These are phyloP conservation scores for Apiospora hydei DNA, from an alignment of 2,329 filamentous ascomycete genomes.

Conservation along the genomic window DNA sequence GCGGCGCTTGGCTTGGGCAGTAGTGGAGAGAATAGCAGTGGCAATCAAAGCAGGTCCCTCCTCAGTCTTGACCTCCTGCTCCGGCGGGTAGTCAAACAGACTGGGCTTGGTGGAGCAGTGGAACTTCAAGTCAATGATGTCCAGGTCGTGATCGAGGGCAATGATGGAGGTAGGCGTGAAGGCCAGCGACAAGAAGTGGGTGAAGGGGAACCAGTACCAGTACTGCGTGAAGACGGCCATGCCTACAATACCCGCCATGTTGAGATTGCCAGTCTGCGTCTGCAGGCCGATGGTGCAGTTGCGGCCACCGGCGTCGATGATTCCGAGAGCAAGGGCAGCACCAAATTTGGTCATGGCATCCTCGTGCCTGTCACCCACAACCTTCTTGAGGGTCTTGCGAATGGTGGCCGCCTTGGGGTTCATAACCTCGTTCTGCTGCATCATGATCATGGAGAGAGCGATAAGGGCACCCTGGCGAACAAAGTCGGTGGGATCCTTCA, in stretches of 20 bases:
- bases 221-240: conserved; percentile 99
- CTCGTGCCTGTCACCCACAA: conserved; percentile 92
- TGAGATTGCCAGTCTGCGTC: conserved; percentile 96
- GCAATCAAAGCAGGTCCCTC: conserved; percentile 94
- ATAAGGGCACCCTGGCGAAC: conserved; percentile 96
- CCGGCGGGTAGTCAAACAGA: conserved; percentile 96
- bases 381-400: conserved; percentile 92
- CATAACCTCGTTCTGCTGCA: conserved; percentile 99
- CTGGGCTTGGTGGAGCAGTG: conserved; percentile 94
- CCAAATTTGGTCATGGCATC: conserved; percentile 99
- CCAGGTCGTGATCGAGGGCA: conserved; percentile 89
- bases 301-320: conserved; percentile 95
- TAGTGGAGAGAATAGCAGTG: conserved; percentile 94
- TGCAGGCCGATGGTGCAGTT: conserved; percentile 99
- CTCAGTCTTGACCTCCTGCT: conserved; percentile 93
- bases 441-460: conserved; percentile 94
- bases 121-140: conserved; percentile 94
- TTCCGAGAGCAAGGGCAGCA: conserved; percentile 90
- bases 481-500: conserved; percentile 98
- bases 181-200: conserved; percentile 93
- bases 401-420: conserved; percentile 94
- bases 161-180: conserved; percentile 98
- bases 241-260: conserved; percentile 97
- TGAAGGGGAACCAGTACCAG: conserved; percentile 99
- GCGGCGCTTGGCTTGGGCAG: conserved; percentile 93